These are phyloP conservation scores for Bondarzewia mesenterica DNA, from an alignment of 1,284 basidiomycete species.

Conservation along the genomic window DNA sequence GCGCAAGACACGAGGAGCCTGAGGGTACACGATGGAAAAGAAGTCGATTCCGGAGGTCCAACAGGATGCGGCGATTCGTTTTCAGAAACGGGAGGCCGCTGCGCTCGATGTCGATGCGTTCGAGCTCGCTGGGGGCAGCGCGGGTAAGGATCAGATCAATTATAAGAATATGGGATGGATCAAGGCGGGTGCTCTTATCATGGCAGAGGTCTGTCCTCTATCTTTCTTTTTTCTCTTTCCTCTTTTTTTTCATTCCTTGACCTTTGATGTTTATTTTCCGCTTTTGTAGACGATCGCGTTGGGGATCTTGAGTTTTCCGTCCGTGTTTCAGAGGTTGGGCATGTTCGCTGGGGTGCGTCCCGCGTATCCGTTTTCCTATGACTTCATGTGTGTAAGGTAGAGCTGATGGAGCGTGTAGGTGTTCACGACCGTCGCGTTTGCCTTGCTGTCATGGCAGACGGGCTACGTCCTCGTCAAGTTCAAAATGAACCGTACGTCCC, in stretches of 20 bases:
- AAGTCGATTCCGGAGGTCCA: too few species aligned
- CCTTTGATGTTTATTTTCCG: neutral
- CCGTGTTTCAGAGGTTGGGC: slow-evolving; percentile 5
- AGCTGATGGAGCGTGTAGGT: neutral
- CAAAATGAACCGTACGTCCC: slow-evolving; percentile 6
- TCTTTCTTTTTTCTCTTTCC: neutral
- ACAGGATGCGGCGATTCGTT: too few species aligned
- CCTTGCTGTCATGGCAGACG: slow-evolving; percentile 6
- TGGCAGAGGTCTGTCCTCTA: slow-evolving; percentile 6
- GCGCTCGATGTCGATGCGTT: slow-evolving; percentile 4
- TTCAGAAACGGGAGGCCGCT: neutral
- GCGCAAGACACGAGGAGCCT: too few species aligned
- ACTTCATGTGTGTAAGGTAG: neutral
- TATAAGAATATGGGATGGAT: slow-evolving; percentile 8
- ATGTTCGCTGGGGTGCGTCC: slow-evolving; percentile 7
- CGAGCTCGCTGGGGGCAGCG: neutral
- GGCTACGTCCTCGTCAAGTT: slow-evolving; percentile 8
- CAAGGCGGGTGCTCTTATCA: slow-evolving; percentile 8
- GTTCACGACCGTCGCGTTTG: slow-evolving; percentile 6
- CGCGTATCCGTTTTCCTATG: neutral
- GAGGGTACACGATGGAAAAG: too few species aligned
- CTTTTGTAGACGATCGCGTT: slow-evolving; percentile 4
- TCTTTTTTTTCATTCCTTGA: neutral
- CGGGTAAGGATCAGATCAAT: slow-evolving; percentile 2
- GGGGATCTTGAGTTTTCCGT: slow-evolving; percentile 8